These are phyloP conservation scores for Rhizopogon rudus DNA, from an alignment of 768 basidiomycete species.

Conservation along the genomic window DNA sequence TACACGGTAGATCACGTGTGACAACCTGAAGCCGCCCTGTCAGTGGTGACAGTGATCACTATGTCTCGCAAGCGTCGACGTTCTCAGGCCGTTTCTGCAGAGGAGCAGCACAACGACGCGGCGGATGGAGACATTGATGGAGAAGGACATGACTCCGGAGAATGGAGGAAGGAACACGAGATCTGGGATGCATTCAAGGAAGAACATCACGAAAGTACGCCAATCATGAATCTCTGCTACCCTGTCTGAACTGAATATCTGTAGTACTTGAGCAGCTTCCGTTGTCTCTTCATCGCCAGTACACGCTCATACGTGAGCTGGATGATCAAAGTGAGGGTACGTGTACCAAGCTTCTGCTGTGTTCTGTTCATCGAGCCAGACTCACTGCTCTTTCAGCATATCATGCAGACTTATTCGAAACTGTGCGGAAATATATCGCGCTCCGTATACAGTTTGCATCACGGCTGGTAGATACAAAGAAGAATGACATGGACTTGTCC, in stretches of 20 bases:
- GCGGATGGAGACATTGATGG: conserved; percentile 6
- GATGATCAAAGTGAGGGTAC: conserved; percentile 61
- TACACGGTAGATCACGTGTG: too few species aligned
- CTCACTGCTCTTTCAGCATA: conserved; percentile 27
- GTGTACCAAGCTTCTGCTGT: conserved; percentile 7
- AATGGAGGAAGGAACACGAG: conserved; percentile 50
- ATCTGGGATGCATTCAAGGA: conserved; percentile 76
- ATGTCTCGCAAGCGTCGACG: conserved; percentile 43
- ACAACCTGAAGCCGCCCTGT: too few species aligned
- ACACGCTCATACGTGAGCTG: conserved; percentile 64
- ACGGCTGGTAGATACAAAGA: not conserved
- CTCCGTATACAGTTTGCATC: conserved; percentile 26
- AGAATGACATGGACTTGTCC: not conserved
- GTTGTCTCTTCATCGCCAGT: conserved; percentile 65
- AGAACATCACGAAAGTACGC: conserved; percentile 72
- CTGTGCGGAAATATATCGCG: conserved; percentile 43
- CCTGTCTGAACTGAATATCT: not conserved
- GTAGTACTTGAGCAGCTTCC: conserved; percentile 78
- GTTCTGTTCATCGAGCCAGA: conserved; percentile 2
- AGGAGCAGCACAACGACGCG: conserved; percentile 16
- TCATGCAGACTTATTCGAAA: conserved; percentile 36
- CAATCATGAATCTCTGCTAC: not conserved
- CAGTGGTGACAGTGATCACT: not conserved
- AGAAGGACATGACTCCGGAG: conserved; percentile 12
- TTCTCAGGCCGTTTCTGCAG: conserved; percentile 32